phyloP scores from a whole-genome alignment of 176 grass and related monocot species.

The Aegilops bicornis region DNA sequence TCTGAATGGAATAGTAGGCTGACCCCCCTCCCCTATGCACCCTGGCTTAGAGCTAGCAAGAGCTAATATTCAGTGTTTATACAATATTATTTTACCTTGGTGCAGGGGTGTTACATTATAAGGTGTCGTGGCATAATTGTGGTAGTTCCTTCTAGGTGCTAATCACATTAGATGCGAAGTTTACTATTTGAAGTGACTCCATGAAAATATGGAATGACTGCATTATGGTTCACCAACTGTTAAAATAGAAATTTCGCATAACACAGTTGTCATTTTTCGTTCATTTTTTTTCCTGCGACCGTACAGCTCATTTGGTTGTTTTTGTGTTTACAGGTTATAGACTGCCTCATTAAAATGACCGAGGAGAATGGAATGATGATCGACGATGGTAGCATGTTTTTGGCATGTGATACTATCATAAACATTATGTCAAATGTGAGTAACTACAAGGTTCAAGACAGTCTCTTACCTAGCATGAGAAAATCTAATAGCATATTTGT shows the following conservation, averaged over 20 bases:
- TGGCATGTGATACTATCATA: constrained; percentile 87
- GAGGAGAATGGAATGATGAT: constrained; percentile 41
- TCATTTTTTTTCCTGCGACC: background rate
- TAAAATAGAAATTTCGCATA: background rate
- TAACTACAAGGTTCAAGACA: constrained; percentile 23
- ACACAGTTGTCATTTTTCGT: background rate
- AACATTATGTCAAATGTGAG: constrained; percentile 76
- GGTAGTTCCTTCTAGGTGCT: background rate
- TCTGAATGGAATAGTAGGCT: background rate
- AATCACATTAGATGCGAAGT: constrained; percentile 1
- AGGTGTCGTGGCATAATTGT: background rate
- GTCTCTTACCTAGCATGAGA: constrained; percentile 11
- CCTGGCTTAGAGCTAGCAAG: background rate
- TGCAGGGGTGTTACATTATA: background rate
- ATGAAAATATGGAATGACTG: background rate
- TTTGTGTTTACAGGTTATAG: constrained; percentile 52
- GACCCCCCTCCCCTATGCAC: background rate
- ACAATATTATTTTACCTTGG: background rate
- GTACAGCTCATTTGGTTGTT: background rate
- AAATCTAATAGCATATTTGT: constrained; percentile 18
- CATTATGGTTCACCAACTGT: background rate
- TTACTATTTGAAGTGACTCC: background rate
- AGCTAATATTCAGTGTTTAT: constrained; percentile 19
- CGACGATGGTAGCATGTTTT: constrained; percentile 65
- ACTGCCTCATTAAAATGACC: constrained; percentile 74